Evolutionary conservation across 2,329 filamentous ascomycete genomes (phyloP), one percentile per base, ranked within the genome.

Genomic region (Trichoderma atrobrunneum): DNA sequence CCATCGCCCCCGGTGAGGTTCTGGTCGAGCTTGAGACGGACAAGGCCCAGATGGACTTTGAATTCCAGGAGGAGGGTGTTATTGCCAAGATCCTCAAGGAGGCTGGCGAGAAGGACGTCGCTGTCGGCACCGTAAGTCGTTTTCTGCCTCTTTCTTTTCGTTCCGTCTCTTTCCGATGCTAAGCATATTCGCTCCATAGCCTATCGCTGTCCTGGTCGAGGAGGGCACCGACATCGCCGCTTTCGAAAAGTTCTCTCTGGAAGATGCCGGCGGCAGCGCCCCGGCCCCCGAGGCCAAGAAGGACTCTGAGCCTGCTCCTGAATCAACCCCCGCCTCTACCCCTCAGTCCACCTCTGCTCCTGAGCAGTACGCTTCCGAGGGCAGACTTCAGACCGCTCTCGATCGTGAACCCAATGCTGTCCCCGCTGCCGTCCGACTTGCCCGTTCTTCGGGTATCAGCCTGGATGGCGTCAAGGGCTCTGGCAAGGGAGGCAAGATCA

Each of bases 21-120:
- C 86, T 99, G 77, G 95, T 97, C 77, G 95, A 97, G 88, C 97
- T 98, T 79, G 96, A 99, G 89, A 99, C 96, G 78, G 96, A 99
- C 85, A 99, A 99, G 89, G 96, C 96, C 76, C 96, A 98, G 87
- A 99, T 99, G 96, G 96, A 99, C 87, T 98, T 99, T 82, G 96
- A 99, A 85, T 98, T 97, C 85, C 96, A 99, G 85, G 96, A 99
- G 80, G 96, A 98, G 82, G 96, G 95, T 87, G 89, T 97, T 73
- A 88, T 99, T 77, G 95, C 96, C 79, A 97, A 97, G 89, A 89
- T 98, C 75, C 87, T 99, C 80, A 96, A 94, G 86, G 93, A 97
- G 60, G 91, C 92, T 73, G 97, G 97, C 76, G 92, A 92, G 84
- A 99, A 98, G 88, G 96, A 99, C 82, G 87, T 99, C 74, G 83